These are phyloP conservation scores for Aspergillus homomorphus DNA, from an alignment of 495 filamentous ascomycete species.

Conservation along the genomic window DNA sequence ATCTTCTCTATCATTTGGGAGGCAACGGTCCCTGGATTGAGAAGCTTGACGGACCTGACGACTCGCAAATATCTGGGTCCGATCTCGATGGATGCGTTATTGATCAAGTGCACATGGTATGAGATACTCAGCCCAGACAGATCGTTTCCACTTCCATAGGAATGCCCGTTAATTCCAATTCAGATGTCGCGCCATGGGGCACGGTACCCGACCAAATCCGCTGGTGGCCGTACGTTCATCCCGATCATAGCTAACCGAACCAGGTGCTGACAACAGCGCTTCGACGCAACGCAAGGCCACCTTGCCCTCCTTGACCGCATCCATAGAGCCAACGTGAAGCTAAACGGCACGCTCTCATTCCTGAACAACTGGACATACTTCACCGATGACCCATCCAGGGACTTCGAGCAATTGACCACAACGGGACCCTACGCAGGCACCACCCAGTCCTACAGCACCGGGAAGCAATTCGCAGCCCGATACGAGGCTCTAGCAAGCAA, in stretches of 20 bases:
- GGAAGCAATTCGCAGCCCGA: slow-evolving; percentile 53
- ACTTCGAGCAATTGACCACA: slow-evolving; percentile 55
- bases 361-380: slow-evolving; percentile 57
- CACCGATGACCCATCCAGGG: slow-evolving; percentile 31
- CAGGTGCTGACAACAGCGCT: neutral
- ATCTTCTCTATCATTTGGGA: slow-evolving; percentile 55
- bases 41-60: slow-evolving; percentile 41
- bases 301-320: slow-evolving; percentile 45
- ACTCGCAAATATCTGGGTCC: slow-evolving; percentile 35
- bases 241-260: neutral
- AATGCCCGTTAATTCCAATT: neutral
- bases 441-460: slow-evolving; percentile 53
- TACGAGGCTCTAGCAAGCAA: slow-evolving; percentile 45
- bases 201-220: slow-evolving; percentile 54
- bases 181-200: slow-evolving; percentile 60
- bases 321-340: slow-evolving; percentile 32
- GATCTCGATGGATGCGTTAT: slow-evolving; percentile 46
- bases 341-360: slow-evolving; percentile 52
- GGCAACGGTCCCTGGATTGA: slow-evolving; percentile 61
- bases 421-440: slow-evolving; percentile 58
- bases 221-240: slow-evolving; percentile 45
- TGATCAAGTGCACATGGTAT: slow-evolving; percentile 59
- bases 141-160: slow-evolving; percentile 1
- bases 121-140: slow-evolving; percentile 6
- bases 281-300: slow-evolving; percentile 39